Base-by-base conservation (phyloP, 2,329 filamentous ascomycete species). In the Diplodia seriata region DNA sequence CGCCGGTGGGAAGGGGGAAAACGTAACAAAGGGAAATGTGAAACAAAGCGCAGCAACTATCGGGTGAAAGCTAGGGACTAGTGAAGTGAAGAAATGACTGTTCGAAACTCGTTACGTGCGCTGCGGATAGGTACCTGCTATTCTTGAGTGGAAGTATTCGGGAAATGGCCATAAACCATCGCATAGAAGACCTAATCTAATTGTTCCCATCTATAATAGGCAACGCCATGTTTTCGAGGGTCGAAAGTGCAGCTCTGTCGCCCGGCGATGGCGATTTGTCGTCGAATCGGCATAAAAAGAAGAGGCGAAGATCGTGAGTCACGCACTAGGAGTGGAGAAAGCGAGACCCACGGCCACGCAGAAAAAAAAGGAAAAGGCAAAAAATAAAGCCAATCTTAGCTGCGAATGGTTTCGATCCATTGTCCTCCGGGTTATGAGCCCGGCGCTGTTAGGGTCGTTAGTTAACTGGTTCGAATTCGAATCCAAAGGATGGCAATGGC, bases 401-500 rank as follows among this genome's bases (percentile, higher is more conserved):
- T 74, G 69, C 70, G 71, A 71, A 66, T 70, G 72, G 73, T 74
- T 74, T 74, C 73, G 73, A 74, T 74, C 73, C 72, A 70, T 66
- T 71, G 73, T 74, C 73, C 73, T 74, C 73, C 73, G 73, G 73
- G 73, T 74, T 74, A 74, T 74, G 73, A 74, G 73, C 73, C 73
- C 73, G 73, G 73, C 73, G 73, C 57, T 62, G 33, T 50, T 49
- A 29, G 36, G 57, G 40, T 33, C 20, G 57, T 62, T 62, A 62
- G 57, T 62, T 4, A 8, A 49, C n/a, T 36, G 43, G 7, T 31
- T 40, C 23, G 12, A 29, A 18, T 43, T 1, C 18, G 9, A 36
- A 15, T 33, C 9, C 8, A 29, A 8, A 29, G 4, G 3, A 31
- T 62, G n/a, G 57, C 20, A 62, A 36, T 62, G 18, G 33, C 57